Conservation (phyloP, 306 rosid genomes). For the Prunus campanulata region DNA sequence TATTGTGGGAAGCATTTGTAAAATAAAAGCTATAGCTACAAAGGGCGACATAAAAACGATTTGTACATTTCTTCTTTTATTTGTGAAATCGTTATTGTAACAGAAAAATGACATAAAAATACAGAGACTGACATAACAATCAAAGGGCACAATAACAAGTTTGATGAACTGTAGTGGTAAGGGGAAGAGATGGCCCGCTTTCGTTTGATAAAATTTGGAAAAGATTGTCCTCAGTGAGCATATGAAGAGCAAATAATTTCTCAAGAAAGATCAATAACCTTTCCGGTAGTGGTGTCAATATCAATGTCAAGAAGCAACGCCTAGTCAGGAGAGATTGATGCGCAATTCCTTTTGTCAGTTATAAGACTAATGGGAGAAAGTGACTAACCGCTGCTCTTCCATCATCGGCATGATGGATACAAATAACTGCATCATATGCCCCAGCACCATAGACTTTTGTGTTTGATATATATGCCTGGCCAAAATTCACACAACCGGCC, state of each 20-base stretch:
- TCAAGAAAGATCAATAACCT: slow-evolving; percentile 71
- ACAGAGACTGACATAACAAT: neutral
- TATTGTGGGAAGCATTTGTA: neutral
- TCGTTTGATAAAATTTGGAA: neutral
- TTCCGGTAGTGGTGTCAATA: slow-evolving; percentile 58
- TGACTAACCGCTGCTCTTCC: slow-evolving; percentile 84
- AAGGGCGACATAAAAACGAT: neutral
- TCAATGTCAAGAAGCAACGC: slow-evolving; percentile 84
- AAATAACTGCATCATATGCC: slow-evolving; percentile 71
- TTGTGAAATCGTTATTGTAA: neutral
- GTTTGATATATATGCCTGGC: slow-evolving; percentile 56
- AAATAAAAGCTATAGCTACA: no score
- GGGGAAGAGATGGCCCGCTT: neutral
- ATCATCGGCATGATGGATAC: slow-evolving; percentile 79
- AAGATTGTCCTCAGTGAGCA: neutral
- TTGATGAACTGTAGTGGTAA: neutral
- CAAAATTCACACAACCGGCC: slow-evolving; percentile 68
- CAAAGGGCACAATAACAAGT: slow-evolving; percentile 8
- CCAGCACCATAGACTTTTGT: slow-evolving; percentile 71
- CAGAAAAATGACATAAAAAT: neutral
- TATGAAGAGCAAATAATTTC: neutral
- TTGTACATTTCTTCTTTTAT: neutral
- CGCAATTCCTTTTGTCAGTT: neutral
- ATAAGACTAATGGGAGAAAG: slow-evolving; percentile 5
- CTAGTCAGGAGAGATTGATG: slow-evolving; percentile 50